Conservation (phyloP, 306 rosid genomes). For the Senna siamea region DNA sequence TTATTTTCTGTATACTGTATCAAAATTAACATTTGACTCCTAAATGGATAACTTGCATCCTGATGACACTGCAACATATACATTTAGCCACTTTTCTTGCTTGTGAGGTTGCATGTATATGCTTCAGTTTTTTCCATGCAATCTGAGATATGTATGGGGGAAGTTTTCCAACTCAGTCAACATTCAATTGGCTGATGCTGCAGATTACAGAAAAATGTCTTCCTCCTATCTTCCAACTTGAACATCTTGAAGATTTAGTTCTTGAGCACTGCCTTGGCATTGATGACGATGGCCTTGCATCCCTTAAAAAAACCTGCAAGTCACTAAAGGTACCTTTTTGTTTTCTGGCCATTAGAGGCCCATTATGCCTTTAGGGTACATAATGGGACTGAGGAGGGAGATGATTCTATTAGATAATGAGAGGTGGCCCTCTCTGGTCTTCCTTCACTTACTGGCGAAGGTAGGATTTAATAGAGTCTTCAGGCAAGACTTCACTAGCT, state of each 20-base stretch:
- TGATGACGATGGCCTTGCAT: conserved; percentile 64
- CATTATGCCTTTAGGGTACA: background rate
- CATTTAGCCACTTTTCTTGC: background rate
- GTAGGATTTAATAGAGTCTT: background rate
- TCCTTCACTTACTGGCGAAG: background rate
- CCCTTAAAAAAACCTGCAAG: conserved; percentile 58
- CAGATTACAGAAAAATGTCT: conserved; percentile 80
- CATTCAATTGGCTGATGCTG: conserved; percentile 27
- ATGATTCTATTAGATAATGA: background rate
- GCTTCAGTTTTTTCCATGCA: background rate
- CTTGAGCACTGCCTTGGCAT: conserved; percentile 81
- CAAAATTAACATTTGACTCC: background rate
- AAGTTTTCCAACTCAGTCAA: conserved; percentile 3
- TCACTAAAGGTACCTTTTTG: conserved; percentile 64
- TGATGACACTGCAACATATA: background rate
- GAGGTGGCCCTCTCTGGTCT: background rate
- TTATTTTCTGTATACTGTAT: background rate
- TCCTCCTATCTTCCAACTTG: conserved; percentile 54
- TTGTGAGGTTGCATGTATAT: background rate
- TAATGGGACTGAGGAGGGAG: background rate
- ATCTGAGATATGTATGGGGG: background rate
- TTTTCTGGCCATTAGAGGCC: conserved; percentile 12
- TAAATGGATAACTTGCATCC: conserved; percentile 11
- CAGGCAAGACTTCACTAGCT: background rate
- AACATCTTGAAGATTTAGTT: conserved; percentile 71